Base-by-base conservation (phyloP, 2,329 filamentous ascomycete genomes). In the Paecilomyces formosus region DNA sequence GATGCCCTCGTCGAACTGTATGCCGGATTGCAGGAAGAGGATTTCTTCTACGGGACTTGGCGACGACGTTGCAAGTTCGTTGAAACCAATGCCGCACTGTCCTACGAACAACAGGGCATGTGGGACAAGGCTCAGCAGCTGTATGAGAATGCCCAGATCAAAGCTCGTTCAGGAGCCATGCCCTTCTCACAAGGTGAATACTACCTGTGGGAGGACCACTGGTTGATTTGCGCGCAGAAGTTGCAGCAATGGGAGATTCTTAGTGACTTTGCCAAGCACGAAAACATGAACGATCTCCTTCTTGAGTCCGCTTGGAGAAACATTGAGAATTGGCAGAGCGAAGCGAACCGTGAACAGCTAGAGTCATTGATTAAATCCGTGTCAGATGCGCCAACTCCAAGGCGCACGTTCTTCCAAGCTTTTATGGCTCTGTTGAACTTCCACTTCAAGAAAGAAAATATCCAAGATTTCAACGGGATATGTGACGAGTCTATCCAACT, bases 151-250 rank as follows among this genome's bases (percentile, higher is more conserved):
- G 94, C 95, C 0, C 95, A 99, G 74, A 91, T 99, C 72, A 99
- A 97, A 74, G 94, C 95, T 52, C 86, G 95, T 53, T 97, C 93
- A 0, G 94, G 92, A 55, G 90, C 93, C n/a, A 86, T 97, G 61
- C 93, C 94, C 0, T 97, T 97, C 74, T 96, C 93, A 0, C 90
- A 95, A 67, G 92, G 88, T 31, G 94, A 99, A 74, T 99, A 99
- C 75, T 97, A 96, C 85, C 83, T 99, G 1, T 99, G 94, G 94
- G 94, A 99, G 75, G 94, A 99, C 70, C 95, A 99, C 67, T 99
- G 94, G 94, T 88, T 99, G 50, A 83, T 97, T 55, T 99, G 94
- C 72, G 94, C 93, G 0, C 92, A 97, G 76, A 99, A 99, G 76
- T 81, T 99, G 53, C 95, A 99, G 73, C 95, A 99, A 71, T 99